Conservation (phyloP, 2,329 filamentous ascomycete genomes). For the Colletotrichum sansevieriae region DNA sequence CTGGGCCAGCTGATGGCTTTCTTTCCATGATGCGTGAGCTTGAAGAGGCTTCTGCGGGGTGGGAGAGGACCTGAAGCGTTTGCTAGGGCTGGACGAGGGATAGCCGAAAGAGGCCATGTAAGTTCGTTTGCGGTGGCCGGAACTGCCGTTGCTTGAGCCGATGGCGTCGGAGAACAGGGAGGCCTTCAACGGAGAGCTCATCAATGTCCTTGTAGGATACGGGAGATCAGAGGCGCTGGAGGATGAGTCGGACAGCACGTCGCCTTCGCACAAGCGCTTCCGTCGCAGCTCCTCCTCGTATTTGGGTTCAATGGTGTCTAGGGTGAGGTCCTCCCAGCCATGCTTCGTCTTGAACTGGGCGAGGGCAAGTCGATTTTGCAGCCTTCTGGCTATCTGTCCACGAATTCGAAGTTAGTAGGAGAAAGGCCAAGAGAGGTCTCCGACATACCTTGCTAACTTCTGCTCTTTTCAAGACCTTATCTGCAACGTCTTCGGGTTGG, state of each 20-base stretch:
- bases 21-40: conserved; percentile 78
- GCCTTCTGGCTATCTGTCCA: conserved; percentile 86
- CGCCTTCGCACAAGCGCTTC: conserved; percentile 77
- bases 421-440: neutral
- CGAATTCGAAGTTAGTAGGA: conserved; percentile 6
- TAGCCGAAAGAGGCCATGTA: conserved; percentile 71
- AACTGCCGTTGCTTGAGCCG: conserved; percentile 76
- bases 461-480: conserved; percentile 78
- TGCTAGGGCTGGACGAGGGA: conserved; percentile 69
- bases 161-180: conserved; percentile 88
- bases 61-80: conserved; percentile 78
- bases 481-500: conserved; percentile 74
- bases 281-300: conserved; percentile 83
- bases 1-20: conserved; percentile 80
- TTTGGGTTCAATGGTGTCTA: conserved; percentile 88
- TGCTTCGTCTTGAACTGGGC: conserved; percentile 98
- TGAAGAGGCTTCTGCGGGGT: conserved; percentile 70
- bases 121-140: conserved; percentile 73
- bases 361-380: conserved; percentile 93
- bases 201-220: conserved; percentile 76
- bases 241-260: conserved; percentile 87
- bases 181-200: conserved; percentile 87
- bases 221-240: conserved; percentile 84
- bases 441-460: conserved; percentile 79
- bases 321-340: conserved; percentile 91